phyloP scores from a whole-genome alignment of 768 basidiomycete genomes.

The Xanthoconium purpureum region DNA sequence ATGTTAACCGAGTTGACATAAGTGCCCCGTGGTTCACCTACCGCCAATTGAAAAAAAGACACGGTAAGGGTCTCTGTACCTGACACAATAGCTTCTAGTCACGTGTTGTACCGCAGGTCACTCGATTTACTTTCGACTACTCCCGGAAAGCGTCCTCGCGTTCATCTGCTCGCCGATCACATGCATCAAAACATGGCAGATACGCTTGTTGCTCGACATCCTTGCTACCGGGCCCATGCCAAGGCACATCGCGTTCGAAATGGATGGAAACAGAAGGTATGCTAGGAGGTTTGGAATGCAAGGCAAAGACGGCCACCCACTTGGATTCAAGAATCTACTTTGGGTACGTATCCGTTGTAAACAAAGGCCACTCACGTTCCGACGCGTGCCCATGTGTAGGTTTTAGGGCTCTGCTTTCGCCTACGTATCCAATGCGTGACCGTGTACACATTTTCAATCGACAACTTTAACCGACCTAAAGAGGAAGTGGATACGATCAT shows the following conservation, averaged over 20 bases:
- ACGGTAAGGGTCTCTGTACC: no score
- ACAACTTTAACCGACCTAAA: constrained; percentile 87
- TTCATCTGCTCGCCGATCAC: constrained; percentile 11
- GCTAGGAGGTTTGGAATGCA: constrained; percentile 64
- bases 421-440: constrained; percentile 82
- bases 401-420: constrained; percentile 80
- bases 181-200: constrained; percentile 20
- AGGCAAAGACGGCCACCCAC: constrained; percentile 73
- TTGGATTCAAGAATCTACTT: constrained; percentile 77
- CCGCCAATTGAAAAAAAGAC: no score
- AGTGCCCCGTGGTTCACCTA: no score
- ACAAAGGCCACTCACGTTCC: neutral
- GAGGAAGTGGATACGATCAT: constrained; percentile 88
- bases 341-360: constrained; percentile 50
- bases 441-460: constrained; percentile 94
- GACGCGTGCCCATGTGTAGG: constrained; percentile 43
- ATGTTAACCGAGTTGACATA: no score
- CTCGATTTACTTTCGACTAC: no score
- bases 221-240: constrained; percentile 85
- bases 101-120: no score
- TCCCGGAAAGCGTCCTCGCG: neutral
- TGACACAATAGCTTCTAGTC: no score
- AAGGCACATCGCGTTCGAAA: constrained; percentile 86
- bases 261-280: constrained; percentile 95
- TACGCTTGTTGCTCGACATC: constrained; percentile 54